Evolutionary conservation across 2,329 filamentous ascomycete genomes (phyloP).

Genomic region (Lasiodiplodia citricola): DNA sequence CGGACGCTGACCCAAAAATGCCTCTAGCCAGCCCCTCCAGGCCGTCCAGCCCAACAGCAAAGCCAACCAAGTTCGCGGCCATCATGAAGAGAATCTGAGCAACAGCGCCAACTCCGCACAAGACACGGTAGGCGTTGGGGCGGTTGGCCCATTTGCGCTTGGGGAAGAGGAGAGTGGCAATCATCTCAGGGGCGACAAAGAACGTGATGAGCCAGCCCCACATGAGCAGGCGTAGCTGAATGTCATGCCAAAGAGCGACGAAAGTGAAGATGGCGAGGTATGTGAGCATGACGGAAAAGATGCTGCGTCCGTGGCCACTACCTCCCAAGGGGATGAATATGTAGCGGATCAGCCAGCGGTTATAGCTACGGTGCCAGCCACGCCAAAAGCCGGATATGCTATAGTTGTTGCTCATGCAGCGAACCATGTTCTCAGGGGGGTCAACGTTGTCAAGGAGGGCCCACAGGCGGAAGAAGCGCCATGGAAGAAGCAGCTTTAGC

Average conservation of each 20-base stretch:
- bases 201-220: constrained; percentile 98
- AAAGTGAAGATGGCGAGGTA: constrained; percentile 92
- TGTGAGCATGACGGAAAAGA: constrained; percentile 75
- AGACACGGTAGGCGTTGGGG: constrained; percentile 75
- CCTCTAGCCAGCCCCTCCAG: constrained; percentile 75
- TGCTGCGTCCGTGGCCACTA: constrained; percentile 54
- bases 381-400: constrained; percentile 92
- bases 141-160: constrained; percentile 70
- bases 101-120: constrained; percentile 82
- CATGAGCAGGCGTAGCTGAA: constrained; percentile 84
- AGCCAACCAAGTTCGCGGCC: constrained; percentile 90
- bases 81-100: constrained; percentile 94
- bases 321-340: constrained; percentile 92
- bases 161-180: constrained; percentile 75
- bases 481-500: constrained; percentile 94
- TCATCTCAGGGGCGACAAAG: constrained; percentile 89
- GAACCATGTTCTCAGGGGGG: constrained; percentile 96
- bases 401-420: constrained; percentile 95
- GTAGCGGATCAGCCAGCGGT: constrained; percentile 93
- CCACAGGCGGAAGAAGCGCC: constrained; percentile 99
- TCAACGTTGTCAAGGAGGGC: constrained; percentile 87
- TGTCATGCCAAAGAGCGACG: constrained; percentile 97
- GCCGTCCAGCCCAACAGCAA: constrained; percentile 90
- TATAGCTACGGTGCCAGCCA: constrained; percentile 93
- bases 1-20: constrained; percentile 77